These are phyloP conservation scores for Euclidium syriacum DNA, from an alignment of 345 rosid species.

Conservation along the genomic window DNA sequence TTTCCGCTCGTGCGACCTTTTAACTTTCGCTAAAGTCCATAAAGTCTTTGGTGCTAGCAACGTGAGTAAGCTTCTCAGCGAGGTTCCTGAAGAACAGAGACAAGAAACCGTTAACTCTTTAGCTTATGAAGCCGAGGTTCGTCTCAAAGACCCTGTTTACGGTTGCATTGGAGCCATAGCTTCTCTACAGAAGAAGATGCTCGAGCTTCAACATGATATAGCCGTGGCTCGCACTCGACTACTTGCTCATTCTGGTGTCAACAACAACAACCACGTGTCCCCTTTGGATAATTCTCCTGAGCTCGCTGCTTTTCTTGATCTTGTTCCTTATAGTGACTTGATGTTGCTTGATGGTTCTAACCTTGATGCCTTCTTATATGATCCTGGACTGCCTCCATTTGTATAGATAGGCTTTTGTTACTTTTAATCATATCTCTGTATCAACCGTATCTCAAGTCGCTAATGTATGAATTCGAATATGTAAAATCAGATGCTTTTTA, in stretches of 20 bases:
- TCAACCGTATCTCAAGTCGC: conserved; percentile 2
- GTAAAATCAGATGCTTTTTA: conserved; percentile 11
- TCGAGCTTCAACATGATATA: conserved; percentile 74
- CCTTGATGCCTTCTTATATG: conserved; percentile 31
- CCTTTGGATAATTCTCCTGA: conserved; percentile 13
- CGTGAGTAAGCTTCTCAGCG: conserved; percentile 80
- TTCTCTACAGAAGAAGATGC: conserved; percentile 59
- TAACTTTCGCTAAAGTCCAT: conserved; percentile 79
- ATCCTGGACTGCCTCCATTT: conserved; percentile 33
- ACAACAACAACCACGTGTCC: conserved; percentile 22
- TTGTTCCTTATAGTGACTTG: conserved; percentile 40
- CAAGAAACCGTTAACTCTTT: conserved; percentile 85
- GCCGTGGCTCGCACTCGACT: conserved; percentile 66
- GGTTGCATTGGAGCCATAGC: conserved; percentile 96
- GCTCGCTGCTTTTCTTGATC: conserved; percentile 31
- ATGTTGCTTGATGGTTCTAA: conserved; percentile 40
- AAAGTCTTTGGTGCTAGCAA: conserved; percentile 96
- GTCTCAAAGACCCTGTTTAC: conserved; percentile 83
- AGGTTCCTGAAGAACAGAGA: conserved; percentile 83
- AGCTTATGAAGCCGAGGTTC: conserved; percentile 85
- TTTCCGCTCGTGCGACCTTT: conserved; percentile 65
- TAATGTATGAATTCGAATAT: conserved; percentile 18
- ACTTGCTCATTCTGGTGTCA: conserved; percentile 44
- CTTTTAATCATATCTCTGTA: conserved; percentile 2
- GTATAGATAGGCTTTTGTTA: conserved; percentile 19